Base-by-base conservation (phyloP, 1,139 yeast genomes). In the Sugiyamaella xylanicola region DNA sequence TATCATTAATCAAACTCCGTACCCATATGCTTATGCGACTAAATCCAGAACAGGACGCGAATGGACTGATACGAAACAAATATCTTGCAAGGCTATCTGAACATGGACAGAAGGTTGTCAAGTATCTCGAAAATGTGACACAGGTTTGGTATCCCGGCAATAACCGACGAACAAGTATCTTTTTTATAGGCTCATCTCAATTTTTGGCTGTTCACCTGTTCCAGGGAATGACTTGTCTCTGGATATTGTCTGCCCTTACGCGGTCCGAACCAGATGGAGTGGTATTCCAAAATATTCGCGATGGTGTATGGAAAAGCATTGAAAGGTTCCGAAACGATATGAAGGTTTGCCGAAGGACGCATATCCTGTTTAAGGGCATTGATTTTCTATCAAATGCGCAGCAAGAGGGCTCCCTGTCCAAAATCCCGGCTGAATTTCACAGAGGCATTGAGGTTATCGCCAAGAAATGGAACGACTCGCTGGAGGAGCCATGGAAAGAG, bases 221-320 rank as follows among this genome's bases (percentile, higher is more conserved):
- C 35, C 55, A 56, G 25, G 57, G 48, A 5, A n/a, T 56, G 36
- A 47, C 55, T 5, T 56, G 59, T 39, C 21, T 54, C 11, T 56
- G 59, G 57, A 55, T 56, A 3, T 37, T 50, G 17, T 45, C 54
- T 17, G 45, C 53, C 8, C 46, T 54, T 21, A 41, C 51, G 2
- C 46, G 39, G 25, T 32, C 39, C 13, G 42, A 32, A 22, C 47
- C 48, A 13, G 41, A 43, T 21, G 56, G 46, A 2, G 17, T 41
- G 7, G 21, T 48, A 17, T 44, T 54, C 32, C 50, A 43, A 16
- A 50, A 50, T 2, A 45, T 50, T 20, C 48, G 52, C 11, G 40
- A 22, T 3, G 51, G 47, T 3, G 16, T 54, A 13, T 49, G 45
- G 47, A 35, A 32, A 7, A 32, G 42, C 16, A 29, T 54, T 20